Conservation (phyloP, 352 stramenopile species). For the Stephanocyclus meneghinianus region DNA sequence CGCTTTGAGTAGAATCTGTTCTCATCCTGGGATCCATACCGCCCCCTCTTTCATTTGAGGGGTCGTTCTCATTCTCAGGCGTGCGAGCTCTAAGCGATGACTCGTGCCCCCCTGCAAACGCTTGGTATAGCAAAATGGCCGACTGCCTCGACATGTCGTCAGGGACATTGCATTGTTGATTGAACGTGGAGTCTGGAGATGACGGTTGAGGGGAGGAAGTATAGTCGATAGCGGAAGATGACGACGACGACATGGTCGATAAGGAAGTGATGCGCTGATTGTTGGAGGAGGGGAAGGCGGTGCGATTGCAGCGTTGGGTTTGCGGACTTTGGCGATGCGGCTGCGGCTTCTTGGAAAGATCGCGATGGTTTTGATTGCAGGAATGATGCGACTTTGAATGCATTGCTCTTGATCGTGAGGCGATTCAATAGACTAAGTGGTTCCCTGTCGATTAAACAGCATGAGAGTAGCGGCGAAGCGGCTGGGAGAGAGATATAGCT, state of each 20-base stretch:
- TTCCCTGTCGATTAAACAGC: no score
- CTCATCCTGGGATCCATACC: not conserved
- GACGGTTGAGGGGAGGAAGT: not conserved
- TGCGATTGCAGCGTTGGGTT: not conserved
- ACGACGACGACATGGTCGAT: constrained; percentile 6
- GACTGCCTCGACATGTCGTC: not conserved
- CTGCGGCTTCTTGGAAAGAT: not conserved
- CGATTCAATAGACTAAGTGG: not conserved
- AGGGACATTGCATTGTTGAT: not conserved
- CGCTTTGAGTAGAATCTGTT: not conserved
- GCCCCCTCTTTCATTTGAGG: not conserved
- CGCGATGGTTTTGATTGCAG: not conserved
- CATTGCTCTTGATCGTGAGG: not conserved
- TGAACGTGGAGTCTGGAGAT: not conserved
- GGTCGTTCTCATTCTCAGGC: no score
- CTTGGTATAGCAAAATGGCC: not conserved
- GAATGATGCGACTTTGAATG: not conserved
- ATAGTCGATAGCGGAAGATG: not conserved
- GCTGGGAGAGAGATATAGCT: no score
- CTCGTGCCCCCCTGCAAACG: not conserved
- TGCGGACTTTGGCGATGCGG: not conserved
- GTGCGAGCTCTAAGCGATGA: not conserved
- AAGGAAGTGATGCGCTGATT: not conserved
- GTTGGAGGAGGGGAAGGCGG: not conserved
- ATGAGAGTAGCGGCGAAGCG: no score